A percentile compares a stretch with the other conserved stretches of the same genome.
phyloP scores from a whole-genome alignment of 1,284 basidiomycete species.

The Cryptococcus floricola region DNA sequence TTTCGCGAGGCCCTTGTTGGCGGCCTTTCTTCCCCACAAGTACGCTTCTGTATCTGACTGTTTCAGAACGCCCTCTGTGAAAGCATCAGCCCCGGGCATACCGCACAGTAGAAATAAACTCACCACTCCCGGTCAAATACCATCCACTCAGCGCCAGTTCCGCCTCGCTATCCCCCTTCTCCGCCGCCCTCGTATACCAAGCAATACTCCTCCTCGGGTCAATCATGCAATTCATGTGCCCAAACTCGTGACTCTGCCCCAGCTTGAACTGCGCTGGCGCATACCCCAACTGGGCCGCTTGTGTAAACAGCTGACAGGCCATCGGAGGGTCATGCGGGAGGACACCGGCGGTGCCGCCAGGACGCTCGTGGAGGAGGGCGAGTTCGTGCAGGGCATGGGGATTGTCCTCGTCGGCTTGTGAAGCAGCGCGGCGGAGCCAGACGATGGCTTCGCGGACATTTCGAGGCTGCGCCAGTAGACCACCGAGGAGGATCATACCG shows the following conservation, averaged over 20 bases:
- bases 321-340: constrained; percentile 55
- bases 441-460: constrained; percentile 89
- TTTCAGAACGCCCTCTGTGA: constrained; percentile 81
- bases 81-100: constrained; percentile 9
- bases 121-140: constrained; percentile 83
- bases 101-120: constrained; percentile 11
- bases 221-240: constrained; percentile 79
- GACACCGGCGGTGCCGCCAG: constrained; percentile 33
- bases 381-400: constrained; percentile 97
- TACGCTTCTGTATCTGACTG: constrained; percentile 98
- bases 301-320: constrained; percentile 82
- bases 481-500: constrained; percentile 88
- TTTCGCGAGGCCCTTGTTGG: constrained; percentile 87
- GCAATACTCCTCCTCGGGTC: constrained; percentile 91
- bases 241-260: constrained; percentile 93
- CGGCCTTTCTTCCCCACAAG: constrained; percentile 88
- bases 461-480: constrained; percentile 73
- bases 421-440: constrained; percentile 91
- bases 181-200: constrained; percentile 98
- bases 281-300: constrained; percentile 91
- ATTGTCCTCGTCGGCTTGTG: constrained; percentile 97
- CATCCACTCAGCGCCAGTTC: constrained; percentile 95
- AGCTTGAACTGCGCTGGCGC: constrained; percentile 92
- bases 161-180: constrained; percentile 89
- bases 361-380: constrained; percentile 81